Evolutionary conservation across 2,329 filamentous ascomycete genomes (phyloP).

Genomic region (Colletotrichum gigasporum): DNA sequence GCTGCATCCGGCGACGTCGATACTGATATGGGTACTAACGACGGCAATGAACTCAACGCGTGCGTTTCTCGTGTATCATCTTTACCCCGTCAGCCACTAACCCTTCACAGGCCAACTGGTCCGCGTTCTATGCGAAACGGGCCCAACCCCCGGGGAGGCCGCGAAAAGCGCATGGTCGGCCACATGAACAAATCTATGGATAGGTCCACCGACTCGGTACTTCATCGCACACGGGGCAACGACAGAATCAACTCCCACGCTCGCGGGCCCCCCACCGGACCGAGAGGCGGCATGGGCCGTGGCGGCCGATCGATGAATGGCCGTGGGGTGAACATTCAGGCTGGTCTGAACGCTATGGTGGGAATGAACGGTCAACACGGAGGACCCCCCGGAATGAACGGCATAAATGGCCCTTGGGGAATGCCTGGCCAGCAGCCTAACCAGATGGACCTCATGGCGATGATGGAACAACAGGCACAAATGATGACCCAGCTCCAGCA

Average conservation of each 20-base stretch:
- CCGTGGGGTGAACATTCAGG: conserved; percentile 58
- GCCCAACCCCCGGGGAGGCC: conserved; percentile 63
- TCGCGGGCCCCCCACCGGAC: conserved; percentile 77
- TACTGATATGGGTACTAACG: conserved; percentile 75
- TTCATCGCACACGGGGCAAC: conserved; percentile 81
- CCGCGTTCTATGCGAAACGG: conserved; percentile 93
- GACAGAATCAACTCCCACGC: conserved; percentile 85
- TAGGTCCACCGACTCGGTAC: conserved; percentile 75
- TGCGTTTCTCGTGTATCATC: conserved; percentile 52
- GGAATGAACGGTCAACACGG: conserved; percentile 43
- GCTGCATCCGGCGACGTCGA: conserved; percentile 62
- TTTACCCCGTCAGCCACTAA: conserved; percentile 47
- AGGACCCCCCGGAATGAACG: conserved; percentile 48
- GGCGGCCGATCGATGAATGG: conserved; percentile 62
- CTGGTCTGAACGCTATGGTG: conserved; percentile 55
- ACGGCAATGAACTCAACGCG: conserved; percentile 63
- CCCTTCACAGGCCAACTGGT: conserved; percentile 79
- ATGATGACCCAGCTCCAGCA: conserved; percentile 83
- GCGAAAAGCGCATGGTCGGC: conserved; percentile 85
- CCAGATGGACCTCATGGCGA: conserved; percentile 72
- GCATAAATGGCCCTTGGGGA: conserved; percentile 54
- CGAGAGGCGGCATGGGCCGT: conserved; percentile 63
- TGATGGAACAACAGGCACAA: conserved; percentile 87
- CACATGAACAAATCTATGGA: conserved; percentile 88
- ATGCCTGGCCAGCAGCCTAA: conserved; percentile 51